These are phyloP conservation scores for Closterium sp. DNA, from an alignment of 139 green algal species.

Conservation along the genomic window DNA sequence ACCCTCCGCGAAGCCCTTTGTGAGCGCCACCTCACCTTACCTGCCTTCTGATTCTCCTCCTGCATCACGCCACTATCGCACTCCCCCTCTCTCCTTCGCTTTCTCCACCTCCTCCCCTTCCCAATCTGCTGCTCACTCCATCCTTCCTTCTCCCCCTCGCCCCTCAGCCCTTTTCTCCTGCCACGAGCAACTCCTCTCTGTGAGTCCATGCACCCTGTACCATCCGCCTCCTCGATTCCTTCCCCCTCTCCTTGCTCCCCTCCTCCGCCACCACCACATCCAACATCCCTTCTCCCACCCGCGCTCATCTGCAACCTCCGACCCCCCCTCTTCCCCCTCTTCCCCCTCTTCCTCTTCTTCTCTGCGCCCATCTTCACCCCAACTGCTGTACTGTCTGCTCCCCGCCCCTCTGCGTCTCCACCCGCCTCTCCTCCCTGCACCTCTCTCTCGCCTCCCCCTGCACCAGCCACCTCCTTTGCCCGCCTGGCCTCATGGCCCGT, in stretches of 20 bases:
- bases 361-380: background rate
- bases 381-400: background rate
- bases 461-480: background rate
- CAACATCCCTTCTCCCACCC: background rate
- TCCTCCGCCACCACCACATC: background rate
- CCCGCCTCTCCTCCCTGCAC: background rate
- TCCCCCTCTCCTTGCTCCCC: background rate
- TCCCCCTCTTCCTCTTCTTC: background rate
- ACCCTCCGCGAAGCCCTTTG: too few species aligned
- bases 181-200: background rate
- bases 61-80: too few species aligned
- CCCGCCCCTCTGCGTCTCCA: background rate
- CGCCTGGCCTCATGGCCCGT: background rate
- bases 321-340: background rate
- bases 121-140: too few species aligned
- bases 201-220: background rate
- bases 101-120: too few species aligned
- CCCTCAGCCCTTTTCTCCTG: background rate
- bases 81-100: too few species aligned
- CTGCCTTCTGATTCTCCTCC: too few species aligned
- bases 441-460: background rate
- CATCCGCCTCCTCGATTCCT: background rate
- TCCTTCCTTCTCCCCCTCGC: too few species aligned
- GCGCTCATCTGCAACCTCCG: background rate
- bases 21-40: too few species aligned